Base-by-base conservation (phyloP, 2,329 filamentous ascomycete genomes). In the Dactylellina haptotyla region DNA sequence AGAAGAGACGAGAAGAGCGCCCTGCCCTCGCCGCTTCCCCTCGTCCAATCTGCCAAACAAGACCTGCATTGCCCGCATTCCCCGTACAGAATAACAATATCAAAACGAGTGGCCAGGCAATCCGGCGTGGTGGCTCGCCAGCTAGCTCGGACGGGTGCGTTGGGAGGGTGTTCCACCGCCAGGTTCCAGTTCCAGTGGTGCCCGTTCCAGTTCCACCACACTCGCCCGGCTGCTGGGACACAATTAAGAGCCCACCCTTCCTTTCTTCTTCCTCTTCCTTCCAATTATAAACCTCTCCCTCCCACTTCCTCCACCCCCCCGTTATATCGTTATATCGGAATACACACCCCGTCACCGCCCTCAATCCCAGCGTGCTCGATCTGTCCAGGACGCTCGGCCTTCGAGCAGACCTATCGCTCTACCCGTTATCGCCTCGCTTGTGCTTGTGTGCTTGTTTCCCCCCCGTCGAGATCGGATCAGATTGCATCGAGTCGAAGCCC, bases 271-370 rank as follows among this genome's bases (percentile, higher is more conserved):
- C 58, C 50, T 64, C 14, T 46, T 46, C n/a, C 75, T 75, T 76
- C 75, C 75, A 70, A 75, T 76, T 75, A 75, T 75, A 46, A 72
- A 64, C 50, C 58, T 64, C n/a, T n/a, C n/a, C n/a, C n/a, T n/a
- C 66, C 53, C 62, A 56, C 64, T 57, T 46, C 72, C 64, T 74
- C 63, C 62, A 64, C 58, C 62, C 75, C 51, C 62, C 57, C 39
- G 64, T 34, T 50, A 66, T 62, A 43, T 73, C 66, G 54, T 62
- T 69, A 72, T 73, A 57, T 57, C n/a, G n/a, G n/a, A n/a, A n/a
- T n/a, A n/a, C n/a, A n/a, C n/a, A n/a, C n/a, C n/a, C n/a, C n/a
- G n/a, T n/a, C n/a, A n/a, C n/a, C n/a, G n/a, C n/a, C n/a, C n/a
- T n/a, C n/a, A n/a, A n/a, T n/a, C n/a, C n/a, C n/a, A n/a, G n/a